These are phyloP conservation scores for Chlamydomonas schloesseri DNA, from an alignment of 139 green algal genomes.

Conservation along the genomic window DNA sequence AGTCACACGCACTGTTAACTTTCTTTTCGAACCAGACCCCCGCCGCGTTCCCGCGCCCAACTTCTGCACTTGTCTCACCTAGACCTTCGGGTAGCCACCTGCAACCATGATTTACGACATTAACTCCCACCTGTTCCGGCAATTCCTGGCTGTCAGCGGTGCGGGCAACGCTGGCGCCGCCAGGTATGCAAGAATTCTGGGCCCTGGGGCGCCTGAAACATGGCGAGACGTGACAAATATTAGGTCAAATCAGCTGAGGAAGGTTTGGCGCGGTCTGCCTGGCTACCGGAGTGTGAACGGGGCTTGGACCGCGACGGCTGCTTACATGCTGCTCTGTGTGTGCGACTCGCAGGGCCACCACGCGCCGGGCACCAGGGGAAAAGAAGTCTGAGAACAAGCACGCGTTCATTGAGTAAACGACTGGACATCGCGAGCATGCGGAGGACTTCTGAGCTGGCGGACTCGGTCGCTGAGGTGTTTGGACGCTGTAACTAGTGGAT, in stretches of 20 bases:
- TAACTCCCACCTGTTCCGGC: conserved; percentile 38
- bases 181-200: conserved; percentile 4
- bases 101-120: conserved; percentile 40
- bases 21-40: too few species aligned
- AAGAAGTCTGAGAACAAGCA: conserved; percentile 49
- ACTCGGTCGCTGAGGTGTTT: background rate
- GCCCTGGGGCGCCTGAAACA: too few species aligned
- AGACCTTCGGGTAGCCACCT: background rate
- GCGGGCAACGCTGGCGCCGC: conserved; percentile 5
- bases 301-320: too few species aligned
- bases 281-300: too few species aligned
- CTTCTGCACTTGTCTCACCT: too few species aligned
- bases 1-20: too few species aligned
- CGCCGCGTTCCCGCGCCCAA: too few species aligned
- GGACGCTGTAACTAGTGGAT: too few species aligned
- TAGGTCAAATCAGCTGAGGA: background rate
- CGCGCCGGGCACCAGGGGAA: conserved; percentile 40
- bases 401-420: conserved; percentile 35
- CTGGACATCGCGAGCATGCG: background rate
- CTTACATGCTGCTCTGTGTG: background rate
- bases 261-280: background rate
- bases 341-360: background rate
- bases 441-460: background rate
- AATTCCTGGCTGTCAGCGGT: conserved; percentile 38
- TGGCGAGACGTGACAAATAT: background rate